Percentiles rank a stretch among this genome's conserved stretches.
Evolutionary conservation across 352 stramenopile species (phyloP).

Genomic region (Phytopythium ostracodes): DNA sequence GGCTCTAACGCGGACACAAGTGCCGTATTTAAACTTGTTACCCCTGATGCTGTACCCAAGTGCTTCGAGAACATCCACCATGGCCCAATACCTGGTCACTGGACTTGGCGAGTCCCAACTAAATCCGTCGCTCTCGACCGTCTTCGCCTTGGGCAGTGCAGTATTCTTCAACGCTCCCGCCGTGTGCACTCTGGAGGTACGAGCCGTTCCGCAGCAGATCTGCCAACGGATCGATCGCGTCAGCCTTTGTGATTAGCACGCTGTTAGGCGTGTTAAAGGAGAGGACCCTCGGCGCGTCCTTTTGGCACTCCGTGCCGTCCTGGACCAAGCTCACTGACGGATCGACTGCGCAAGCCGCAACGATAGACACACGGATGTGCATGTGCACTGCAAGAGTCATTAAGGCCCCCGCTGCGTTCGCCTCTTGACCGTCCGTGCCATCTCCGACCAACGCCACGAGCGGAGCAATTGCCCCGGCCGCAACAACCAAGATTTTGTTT

Average conservation of each 20-base stretch:
- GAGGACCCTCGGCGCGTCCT: neutral
- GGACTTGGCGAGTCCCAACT: neutral
- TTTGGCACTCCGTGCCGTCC: neutral
- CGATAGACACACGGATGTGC: neutral
- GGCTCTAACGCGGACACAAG: neutral
- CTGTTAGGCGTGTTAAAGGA: neutral
- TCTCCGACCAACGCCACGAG: neutral
- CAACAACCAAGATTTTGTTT: neutral
- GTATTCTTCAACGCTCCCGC: neutral
- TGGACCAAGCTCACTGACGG: neutral
- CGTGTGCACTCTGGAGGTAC: neutral
- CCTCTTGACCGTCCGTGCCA: neutral
- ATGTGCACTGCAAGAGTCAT: neutral
- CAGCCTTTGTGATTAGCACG: neutral
- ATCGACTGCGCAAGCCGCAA: neutral
- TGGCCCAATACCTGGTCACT: neutral
- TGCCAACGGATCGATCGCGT: neutral
- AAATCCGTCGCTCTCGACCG: neutral
- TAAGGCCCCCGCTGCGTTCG: neutral
- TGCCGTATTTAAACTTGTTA: neutral
- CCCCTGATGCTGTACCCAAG: neutral
- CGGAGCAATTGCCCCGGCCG: neutral
- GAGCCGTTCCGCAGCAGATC: neutral
- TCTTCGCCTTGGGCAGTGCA: neutral
- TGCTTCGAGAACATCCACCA: neutral